Evolutionary conservation across 2,329 filamentous ascomycete species (phyloP).

Genomic region (Salinomyces thailandicus): DNA sequence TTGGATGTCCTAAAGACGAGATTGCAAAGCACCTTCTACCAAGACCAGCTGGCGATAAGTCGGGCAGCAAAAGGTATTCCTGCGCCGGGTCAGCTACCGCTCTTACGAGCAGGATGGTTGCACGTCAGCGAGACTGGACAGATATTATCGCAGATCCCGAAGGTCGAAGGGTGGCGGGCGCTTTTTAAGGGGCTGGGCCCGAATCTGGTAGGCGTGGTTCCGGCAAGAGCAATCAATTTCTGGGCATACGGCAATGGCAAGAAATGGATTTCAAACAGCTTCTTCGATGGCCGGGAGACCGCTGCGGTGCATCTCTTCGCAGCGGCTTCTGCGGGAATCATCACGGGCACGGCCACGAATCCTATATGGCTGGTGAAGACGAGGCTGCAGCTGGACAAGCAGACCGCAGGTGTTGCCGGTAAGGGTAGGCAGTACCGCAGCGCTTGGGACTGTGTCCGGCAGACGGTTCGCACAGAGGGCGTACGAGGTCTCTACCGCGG

Average conservation of each 20-base stretch:
- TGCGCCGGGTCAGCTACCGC: conserved; percentile 49
- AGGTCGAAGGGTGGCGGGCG: conserved; percentile 70
- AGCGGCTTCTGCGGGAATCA: conserved; percentile 67
- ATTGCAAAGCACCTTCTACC: conserved; percentile 89
- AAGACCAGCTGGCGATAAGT: conserved; percentile 62
- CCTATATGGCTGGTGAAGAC: conserved; percentile 97
- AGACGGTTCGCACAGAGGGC: conserved; percentile 73
- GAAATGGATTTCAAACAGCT: conserved; percentile 62
- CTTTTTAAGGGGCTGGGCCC: conserved; percentile 90
- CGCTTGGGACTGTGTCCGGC: conserved; percentile 74
- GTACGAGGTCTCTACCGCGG: conserved; percentile 77
- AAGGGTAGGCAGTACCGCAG: conserved; percentile 67
- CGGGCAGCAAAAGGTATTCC: conserved; percentile 48
- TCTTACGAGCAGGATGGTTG: conserved; percentile 54
- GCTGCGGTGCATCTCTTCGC: conserved; percentile 69
- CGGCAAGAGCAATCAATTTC: conserved; percentile 85
- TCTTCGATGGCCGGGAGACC: conserved; percentile 59
- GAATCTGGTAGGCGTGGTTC: conserved; percentile 80
- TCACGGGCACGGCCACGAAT: conserved; percentile 84
- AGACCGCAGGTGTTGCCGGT: conserved; percentile 49
- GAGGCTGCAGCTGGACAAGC: conserved; percentile 81
- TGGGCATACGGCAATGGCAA: conserved; percentile 91
- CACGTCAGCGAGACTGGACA: conserved; percentile 80
- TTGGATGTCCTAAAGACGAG: conserved; percentile 91
- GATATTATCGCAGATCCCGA: conserved; percentile 71